phyloP scores from a whole-genome alignment of 2,329 filamentous ascomycete genomes.

The Penicillium digitatum region DNA sequence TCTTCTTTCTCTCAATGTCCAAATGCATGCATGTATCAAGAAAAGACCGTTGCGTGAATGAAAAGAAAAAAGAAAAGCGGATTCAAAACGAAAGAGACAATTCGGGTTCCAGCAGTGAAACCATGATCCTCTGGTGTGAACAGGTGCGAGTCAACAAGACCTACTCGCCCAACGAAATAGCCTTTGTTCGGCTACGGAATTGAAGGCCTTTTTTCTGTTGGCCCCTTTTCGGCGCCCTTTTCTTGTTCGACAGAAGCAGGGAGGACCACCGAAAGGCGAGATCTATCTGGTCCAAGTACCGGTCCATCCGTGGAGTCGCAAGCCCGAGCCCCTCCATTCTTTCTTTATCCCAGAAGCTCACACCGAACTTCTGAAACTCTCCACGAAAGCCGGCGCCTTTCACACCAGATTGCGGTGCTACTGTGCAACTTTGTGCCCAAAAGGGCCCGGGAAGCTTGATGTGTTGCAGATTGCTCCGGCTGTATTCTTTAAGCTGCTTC shows the following conservation, averaged over 20 bases:
- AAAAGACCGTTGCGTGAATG: not conserved
- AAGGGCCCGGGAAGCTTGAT: not conserved
- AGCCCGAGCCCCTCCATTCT: not conserved
- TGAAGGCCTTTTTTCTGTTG: not conserved
- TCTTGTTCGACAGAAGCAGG: not conserved
- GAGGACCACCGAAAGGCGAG: not conserved
- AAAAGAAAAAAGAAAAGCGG: not conserved
- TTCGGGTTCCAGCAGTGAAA: not conserved
- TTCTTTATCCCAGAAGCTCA: not conserved
- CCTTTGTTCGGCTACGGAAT: not conserved
- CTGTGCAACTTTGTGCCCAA: not conserved
- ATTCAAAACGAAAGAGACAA: too few species aligned
- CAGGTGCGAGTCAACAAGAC: not conserved
- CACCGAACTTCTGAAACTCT: not conserved
- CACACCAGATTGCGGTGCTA: not conserved
- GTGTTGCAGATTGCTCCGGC: not conserved
- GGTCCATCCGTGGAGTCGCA: not conserved
- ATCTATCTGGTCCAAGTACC: fast-evolving
- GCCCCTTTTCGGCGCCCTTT: too few species aligned
- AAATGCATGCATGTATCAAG: not conserved
- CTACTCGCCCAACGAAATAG: not conserved
- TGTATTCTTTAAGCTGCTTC: fast-evolving
- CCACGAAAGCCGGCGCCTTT: not conserved
- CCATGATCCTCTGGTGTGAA: not conserved
- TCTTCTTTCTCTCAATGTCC: not conserved